Evolutionary conservation across 768 basidiomycete species (phyloP).

Genomic region (Kondoa subrosea): DNA sequence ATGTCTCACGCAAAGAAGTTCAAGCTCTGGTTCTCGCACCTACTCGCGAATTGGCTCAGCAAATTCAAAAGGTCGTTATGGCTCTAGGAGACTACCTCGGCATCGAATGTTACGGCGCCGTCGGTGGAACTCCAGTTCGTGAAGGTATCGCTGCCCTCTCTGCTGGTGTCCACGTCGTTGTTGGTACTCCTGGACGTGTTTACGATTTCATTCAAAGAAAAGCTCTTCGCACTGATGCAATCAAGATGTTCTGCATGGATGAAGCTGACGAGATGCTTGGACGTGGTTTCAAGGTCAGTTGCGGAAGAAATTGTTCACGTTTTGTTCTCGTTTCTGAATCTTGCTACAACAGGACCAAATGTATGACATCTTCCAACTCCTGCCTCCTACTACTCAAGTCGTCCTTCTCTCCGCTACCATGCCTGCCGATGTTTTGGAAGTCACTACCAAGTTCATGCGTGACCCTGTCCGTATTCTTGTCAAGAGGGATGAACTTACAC

Average conservation of each 20-base stretch:
- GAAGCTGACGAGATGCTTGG: conserved; percentile 92
- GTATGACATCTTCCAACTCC: conserved; percentile 94
- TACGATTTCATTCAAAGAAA: conserved; percentile 97
- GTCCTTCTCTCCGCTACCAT: conserved; percentile 90
- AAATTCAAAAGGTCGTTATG: conserved; percentile 91
- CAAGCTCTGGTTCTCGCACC: conserved; percentile 93
- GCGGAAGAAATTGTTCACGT: background rate
- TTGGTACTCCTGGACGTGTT: conserved; percentile 91
- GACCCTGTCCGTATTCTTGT: conserved; percentile 96
- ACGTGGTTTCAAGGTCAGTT: conserved; percentile 60
- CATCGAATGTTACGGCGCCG: conserved; percentile 94
- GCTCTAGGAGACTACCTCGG: conserved; percentile 99
- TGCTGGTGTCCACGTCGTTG: conserved; percentile 93
- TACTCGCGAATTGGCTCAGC: conserved; percentile 96
- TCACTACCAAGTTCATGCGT: conserved; percentile 99
- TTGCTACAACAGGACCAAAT: conserved; percentile 57
- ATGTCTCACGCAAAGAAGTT: conserved; percentile 79
- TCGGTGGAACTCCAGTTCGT: conserved; percentile 89
- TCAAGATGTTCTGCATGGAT: conserved; percentile 92
- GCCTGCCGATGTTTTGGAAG: conserved; percentile 91
- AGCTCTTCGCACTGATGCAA: conserved; percentile 80
- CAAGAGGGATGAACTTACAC: conserved; percentile 95
- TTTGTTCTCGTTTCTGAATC: background rate
- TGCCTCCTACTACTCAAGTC: conserved; percentile 92
- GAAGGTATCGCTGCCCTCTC: conserved; percentile 95